phyloP scores from a whole-genome alignment of 495 filamentous ascomycete genomes.

The Hyaloscypha variabilis region DNA sequence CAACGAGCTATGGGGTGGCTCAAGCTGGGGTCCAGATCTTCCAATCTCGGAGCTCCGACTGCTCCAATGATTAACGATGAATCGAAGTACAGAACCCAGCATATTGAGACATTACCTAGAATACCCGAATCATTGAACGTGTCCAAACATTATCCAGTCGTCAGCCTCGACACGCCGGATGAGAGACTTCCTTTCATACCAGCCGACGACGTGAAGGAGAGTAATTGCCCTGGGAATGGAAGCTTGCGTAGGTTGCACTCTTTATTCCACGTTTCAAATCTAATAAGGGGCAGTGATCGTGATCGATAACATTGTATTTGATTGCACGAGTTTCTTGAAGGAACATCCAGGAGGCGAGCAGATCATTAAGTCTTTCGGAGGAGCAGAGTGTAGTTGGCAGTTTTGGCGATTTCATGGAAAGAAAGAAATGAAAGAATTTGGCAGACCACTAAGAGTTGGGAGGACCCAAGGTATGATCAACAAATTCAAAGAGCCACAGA shows the following conservation, averaged over 20 bases:
- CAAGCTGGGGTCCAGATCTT: not conserved
- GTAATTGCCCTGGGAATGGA: not conserved
- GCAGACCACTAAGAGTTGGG: conserved; percentile 17
- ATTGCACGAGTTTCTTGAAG: conserved; percentile 14
- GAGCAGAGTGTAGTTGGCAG: conserved; percentile 19
- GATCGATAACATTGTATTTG: conserved; percentile 13
- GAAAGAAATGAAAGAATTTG: conserved; percentile 15
- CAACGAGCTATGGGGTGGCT: conserved; percentile 12
- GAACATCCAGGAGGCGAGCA: conserved; percentile 20
- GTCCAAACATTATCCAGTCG: not conserved
- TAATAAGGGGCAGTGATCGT: conserved; percentile 9
- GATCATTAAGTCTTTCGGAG: conserved; percentile 15
- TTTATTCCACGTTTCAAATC: not conserved
- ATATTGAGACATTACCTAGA: conserved; percentile 3
- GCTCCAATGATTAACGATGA: not conserved
- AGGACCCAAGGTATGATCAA: conserved; percentile 16
- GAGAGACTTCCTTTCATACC: conserved; percentile 8
- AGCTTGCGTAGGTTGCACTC: conserved; percentile 6
- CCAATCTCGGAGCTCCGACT: too few species aligned
- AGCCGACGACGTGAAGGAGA: not conserved
- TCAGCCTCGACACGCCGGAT: not conserved
- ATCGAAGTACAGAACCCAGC: not conserved
- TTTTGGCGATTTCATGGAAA: conserved; percentile 21
- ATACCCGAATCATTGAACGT: not conserved
- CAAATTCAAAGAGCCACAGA: conserved; percentile 14